phyloP scores from a whole-genome alignment of 306 rosid genomes.

The Quercus ilex region DNA sequence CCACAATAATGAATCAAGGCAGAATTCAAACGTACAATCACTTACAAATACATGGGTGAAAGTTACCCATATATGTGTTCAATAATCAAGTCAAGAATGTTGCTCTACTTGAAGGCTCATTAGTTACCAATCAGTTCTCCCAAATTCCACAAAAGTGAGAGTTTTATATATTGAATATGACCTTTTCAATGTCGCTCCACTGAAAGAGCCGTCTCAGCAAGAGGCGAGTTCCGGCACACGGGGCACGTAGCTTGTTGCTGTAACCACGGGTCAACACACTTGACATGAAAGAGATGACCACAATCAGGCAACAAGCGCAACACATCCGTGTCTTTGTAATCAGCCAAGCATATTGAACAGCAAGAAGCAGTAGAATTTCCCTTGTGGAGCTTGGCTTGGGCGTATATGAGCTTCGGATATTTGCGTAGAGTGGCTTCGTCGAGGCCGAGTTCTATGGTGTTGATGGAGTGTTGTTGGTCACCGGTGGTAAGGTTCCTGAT shows the following conservation, averaged over 20 bases:
- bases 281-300: neutral
- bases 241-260: neutral
- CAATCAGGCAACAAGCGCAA: neutral
- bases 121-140: too few species aligned
- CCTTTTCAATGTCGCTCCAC: too few species aligned
- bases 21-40: too few species aligned
- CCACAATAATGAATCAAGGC: too few species aligned
- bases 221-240: neutral
- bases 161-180: too few species aligned
- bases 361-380: neutral
- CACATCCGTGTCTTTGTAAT: neutral
- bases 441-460: neutral
- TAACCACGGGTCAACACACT: neutral
- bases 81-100: too few species aligned
- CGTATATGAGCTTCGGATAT: constrained; percentile 5
- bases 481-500: too few species aligned
- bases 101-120: too few species aligned
- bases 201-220: neutral
- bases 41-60: too few species aligned
- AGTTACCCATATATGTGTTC: too few species aligned
- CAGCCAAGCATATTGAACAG: constrained; percentile 20
- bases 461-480: neutral
- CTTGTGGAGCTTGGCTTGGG: neutral
- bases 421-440: neutral
- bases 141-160: too few species aligned